A percentile compares a stretch with the other conserved stretches of the same genome.
Evolutionary conservation across 768 basidiomycete genomes (phyloP).

Genomic region (Naematelia aurantialba): DNA sequence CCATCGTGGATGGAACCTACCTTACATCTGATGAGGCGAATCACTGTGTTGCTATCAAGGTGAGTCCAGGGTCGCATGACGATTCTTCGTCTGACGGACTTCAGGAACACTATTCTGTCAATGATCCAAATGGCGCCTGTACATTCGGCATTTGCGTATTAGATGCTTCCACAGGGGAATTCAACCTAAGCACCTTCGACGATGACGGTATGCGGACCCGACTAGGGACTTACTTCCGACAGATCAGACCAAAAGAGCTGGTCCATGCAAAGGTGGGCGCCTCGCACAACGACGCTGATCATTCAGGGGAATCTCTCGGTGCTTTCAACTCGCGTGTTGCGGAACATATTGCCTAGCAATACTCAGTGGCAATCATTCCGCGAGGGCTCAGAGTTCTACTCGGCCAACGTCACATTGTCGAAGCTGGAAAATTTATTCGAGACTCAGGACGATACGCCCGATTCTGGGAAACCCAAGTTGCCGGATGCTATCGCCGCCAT

Average conservation of each 20-base stretch:
- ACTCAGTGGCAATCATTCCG: constrained; percentile 85
- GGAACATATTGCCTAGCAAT: constrained; percentile 68
- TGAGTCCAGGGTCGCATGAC: constrained; percentile 18
- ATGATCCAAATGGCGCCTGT: constrained; percentile 37
- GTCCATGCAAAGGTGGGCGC: constrained; percentile 73
- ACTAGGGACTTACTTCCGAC: constrained; percentile 87
- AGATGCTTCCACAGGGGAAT: constrained; percentile 93
- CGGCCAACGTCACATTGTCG: constrained; percentile 40
- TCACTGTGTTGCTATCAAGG: constrained; percentile 85
- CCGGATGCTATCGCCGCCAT: constrained; percentile 75
- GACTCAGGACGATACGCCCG: constrained; percentile 19
- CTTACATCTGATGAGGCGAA: constrained; percentile 89
- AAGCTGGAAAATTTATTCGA: constrained; percentile 40
- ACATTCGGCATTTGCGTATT: constrained; percentile 84
- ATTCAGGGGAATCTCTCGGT: constrained; percentile 78
- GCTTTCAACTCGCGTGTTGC: constrained; percentile 74
- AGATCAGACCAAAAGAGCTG: constrained; percentile 86
- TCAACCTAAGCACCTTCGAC: constrained; percentile 80
- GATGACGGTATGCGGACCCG: constrained; percentile 91
- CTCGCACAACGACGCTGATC: constrained; percentile 2
- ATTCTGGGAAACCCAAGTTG: constrained; percentile 54
- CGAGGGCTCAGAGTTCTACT: constrained; percentile 72
- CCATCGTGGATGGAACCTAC: constrained; percentile 83
- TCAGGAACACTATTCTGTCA: constrained; percentile 18
- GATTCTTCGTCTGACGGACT: neutral